Conservation (phyloP, 2,329 filamentous ascomycete species). For the Plenodomus lindquistii region DNA sequence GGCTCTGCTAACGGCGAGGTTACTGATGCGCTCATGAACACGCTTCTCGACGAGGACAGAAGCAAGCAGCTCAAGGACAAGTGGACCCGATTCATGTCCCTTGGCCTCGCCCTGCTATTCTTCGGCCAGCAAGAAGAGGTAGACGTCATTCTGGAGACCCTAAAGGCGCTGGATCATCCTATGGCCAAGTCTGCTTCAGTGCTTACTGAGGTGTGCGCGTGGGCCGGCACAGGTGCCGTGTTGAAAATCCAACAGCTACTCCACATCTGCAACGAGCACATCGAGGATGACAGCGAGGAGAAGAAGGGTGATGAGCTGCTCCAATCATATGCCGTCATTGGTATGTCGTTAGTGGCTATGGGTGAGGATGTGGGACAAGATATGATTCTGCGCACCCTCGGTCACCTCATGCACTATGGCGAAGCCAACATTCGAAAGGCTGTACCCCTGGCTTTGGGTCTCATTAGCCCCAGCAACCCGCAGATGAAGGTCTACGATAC, state of each 20-base stretch:
- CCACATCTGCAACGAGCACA: constrained; percentile 96
- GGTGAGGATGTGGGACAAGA: constrained; percentile 98
- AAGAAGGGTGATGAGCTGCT: constrained; percentile 95
- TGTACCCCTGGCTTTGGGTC: constrained; percentile 93
- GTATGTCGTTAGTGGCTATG: constrained; percentile 93
- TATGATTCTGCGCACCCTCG: constrained; percentile 97
- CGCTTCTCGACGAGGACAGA: constrained; percentile 90
- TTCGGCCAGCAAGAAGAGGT: constrained; percentile 98
- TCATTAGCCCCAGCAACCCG: constrained; percentile 95
- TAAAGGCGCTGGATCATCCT: constrained; percentile 95
- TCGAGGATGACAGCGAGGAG: constrained; percentile 85
- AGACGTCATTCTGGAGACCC: constrained; percentile 94
- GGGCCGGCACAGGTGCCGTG: constrained; percentile 95
- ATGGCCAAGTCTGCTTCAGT: constrained; percentile 96
- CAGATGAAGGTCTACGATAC: constrained; percentile 99
- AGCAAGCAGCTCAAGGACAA: constrained; percentile 93
- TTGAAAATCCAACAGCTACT: constrained; percentile 96
- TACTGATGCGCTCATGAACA: constrained; percentile 88
- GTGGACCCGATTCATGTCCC: constrained; percentile 95
- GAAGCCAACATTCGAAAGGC: constrained; percentile 96
- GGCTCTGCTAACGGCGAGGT: constrained; percentile 91
- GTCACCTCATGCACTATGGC: constrained; percentile 98
- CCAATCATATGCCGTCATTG: constrained; percentile 93
- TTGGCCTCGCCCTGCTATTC: constrained; percentile 90
- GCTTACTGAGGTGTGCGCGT: constrained; percentile 93